Percentiles rank a stretch among this genome's conserved stretches.
phyloP scores from a whole-genome alignment of 805 yeast genomes.

The Cephaloascus fragrans region DNA sequence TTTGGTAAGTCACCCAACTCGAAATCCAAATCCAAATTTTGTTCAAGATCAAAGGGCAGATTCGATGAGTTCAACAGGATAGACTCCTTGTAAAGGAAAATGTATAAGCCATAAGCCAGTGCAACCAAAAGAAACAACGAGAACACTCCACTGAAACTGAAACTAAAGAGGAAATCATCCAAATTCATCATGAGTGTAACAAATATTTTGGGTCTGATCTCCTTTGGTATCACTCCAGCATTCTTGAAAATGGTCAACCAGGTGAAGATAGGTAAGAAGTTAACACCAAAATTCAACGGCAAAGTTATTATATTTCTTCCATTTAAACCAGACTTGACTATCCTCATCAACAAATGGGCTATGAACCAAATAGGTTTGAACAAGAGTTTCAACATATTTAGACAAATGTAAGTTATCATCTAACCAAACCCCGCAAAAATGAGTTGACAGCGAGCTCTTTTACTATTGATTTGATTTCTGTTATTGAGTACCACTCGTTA shows the following conservation, averaged over 20 bases:
- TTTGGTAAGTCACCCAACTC: not conserved
- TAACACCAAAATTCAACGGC: slow-evolving; percentile 32
- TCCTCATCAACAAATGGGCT: not conserved
- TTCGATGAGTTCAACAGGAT: not conserved
- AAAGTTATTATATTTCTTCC: slow-evolving; percentile 26
- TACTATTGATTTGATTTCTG: too few species aligned
- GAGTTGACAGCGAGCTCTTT: too few species aligned
- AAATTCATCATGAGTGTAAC: slow-evolving; percentile 33
- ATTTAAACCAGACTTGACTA: slow-evolving; percentile 19
- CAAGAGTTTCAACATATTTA: not conserved
- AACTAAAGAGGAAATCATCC: slow-evolving; percentile 29
- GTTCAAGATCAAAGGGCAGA: too few species aligned
- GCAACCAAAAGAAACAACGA: not conserved
- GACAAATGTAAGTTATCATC: too few species aligned
- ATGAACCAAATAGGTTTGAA: not conserved
- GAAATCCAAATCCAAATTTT: not conserved
- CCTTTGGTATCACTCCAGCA: slow-evolving; percentile 47
- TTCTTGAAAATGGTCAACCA: slow-evolving; percentile 52
- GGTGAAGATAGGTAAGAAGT: slow-evolving; percentile 41
- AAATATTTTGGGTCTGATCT: slow-evolving; percentile 42
- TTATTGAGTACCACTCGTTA: too few species aligned
- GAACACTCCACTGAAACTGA: not conserved
- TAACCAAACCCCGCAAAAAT: too few species aligned
- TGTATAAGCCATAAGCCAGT: not conserved
- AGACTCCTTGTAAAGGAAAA: too few species aligned